Base-by-base conservation (phyloP, 139 green algal species). In the Picochlorum sp. region DNA sequence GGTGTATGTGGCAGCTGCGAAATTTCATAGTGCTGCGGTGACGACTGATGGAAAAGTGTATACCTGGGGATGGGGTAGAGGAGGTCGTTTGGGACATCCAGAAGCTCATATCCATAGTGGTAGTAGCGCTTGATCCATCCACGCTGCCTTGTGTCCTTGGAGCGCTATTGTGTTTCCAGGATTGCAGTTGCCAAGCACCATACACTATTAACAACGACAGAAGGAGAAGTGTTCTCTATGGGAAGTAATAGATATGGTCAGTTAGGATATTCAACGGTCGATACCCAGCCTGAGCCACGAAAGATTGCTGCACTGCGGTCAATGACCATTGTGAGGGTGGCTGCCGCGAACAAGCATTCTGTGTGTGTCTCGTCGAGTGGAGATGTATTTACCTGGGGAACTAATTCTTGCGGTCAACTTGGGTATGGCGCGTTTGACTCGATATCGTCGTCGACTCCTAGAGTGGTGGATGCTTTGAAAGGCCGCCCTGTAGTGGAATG, bases 11-110 rank as follows among this genome's bases (percentile, higher is more conserved):
- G 69, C 80, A 1, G 84, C 86, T 5, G 85, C 76, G 38, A 95
- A 96, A 77, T 98, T 94, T 56, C 92, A 98, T 74, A 85, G 65
- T 28, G 85, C 78, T 13, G 85, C 87, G 0, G 68, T 96, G 15
- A 85, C 77, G 0, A 23, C 32, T 0, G 78, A 83, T 32, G 92
- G 92, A 54, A 60, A 66, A 61, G 64, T 97, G 58, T 85, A 74
- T 57, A 93, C 87, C 2, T 97, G 88, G 87, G 88, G 89, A 45
- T 92, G 84, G 82, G 90, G 89, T 24, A 72, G 85, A 6, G 89
- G 91, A 6, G 91, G 90, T 4, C 60, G 91, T 20, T 76, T 97
- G 49, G 90, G 91, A 6, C 90, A 96, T 68, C 72, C 81, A 4
- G 91, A 91, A 50, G 82, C 78, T 26, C 61, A 90, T 57, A 78